Evolutionary conservation across 106 monocot species (phyloP), one percentile per base, ranked within the genome.

Genomic region (Amphibolis antarctica): DNA sequence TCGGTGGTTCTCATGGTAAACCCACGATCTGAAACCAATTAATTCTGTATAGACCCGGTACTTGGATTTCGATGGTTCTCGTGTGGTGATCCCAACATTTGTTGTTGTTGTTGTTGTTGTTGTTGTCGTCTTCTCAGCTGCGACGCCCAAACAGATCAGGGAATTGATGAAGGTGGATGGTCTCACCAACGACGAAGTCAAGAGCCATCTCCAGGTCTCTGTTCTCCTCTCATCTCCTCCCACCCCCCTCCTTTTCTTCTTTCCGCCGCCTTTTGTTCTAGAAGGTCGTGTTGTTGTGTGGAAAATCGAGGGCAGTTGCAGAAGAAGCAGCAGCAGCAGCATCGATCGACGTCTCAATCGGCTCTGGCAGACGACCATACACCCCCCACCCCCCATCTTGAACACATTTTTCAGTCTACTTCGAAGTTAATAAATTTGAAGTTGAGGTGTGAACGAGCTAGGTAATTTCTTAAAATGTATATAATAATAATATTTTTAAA

Each of bases 91-190:
- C n/a, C n/a, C n/a, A n/a, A n/a, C n/a, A n/a, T n/a, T n/a, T n/a
- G n/a, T n/a, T n/a, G n/a, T n/a, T n/a, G n/a, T 27, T 27, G 15
- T 14, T 10, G 14, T 13, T 0, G 28, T 13, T 29, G 14, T 11
- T 56, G 28, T 25, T 29, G 57, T n/a, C n/a, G n/a, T n/a, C n/a
- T 14, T 57, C 28, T 57, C 83, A 88, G 88, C 48, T 18, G 83
- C 88, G 14, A 83, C 88, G 3, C 88, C 88, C 9, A 88, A 88
- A 75, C 83, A 83, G 64, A 88, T 88, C 63, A 63, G 80, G 44
- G 88, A 88, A 60, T 63, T 83, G 73, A 88, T 88, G 88, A 81
- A 81, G 78, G 83, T 83, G 55, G 88, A 88, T 46, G 88, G 81
- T 12, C 80, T 88, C 47, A 83, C 83, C 54, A 88, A 88, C 56